These are phyloP conservation scores for Moricandia arvensis DNA, from an alignment of 345 rosid genomes.

Conservation along the genomic window DNA sequence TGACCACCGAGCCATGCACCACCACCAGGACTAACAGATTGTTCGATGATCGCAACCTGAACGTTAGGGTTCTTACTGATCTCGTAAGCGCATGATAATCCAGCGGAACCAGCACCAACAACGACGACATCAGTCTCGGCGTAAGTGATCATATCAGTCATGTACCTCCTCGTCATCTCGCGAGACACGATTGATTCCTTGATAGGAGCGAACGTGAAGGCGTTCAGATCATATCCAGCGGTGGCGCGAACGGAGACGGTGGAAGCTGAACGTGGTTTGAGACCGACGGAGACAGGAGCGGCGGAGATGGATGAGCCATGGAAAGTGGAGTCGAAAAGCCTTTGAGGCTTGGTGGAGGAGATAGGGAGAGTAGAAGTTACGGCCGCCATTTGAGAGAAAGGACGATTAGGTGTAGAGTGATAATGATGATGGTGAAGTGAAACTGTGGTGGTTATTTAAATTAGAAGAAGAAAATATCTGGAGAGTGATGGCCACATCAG, in stretches of 20 bases:
- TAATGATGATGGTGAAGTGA: conserved; percentile 17
- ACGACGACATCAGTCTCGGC: conserved; percentile 75
- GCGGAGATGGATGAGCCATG: conserved; percentile 42
- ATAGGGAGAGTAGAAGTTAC: conserved; percentile 49
- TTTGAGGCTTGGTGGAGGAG: conserved; percentile 39
- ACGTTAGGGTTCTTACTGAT: conserved; percentile 70
- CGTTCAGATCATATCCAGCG: conserved; percentile 49
- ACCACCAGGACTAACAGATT: conserved; percentile 84
- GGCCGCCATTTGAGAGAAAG: conserved; percentile 36
- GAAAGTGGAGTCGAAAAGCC: conserved; percentile 48
- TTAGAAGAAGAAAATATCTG: conserved; percentile 5
- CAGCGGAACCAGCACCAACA: conserved; percentile 77
- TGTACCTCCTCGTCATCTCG: conserved; percentile 73
- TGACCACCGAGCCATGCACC: conserved; percentile 85
- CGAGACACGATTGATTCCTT: conserved; percentile 63
- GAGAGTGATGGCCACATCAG: conserved; percentile 34
- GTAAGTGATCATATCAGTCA: conserved; percentile 68
- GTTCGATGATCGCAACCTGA: conserved; percentile 64
- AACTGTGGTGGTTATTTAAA: conserved; percentile 19
- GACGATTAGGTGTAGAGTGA: not conserved
- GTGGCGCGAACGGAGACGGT: conserved; percentile 39
- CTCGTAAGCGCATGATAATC: conserved; percentile 68
- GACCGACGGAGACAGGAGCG: conserved; percentile 29
- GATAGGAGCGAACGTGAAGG: conserved; percentile 59
- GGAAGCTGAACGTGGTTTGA: conserved; percentile 27